Evolutionary conservation across 257 asterid species (phyloP).

Genomic region (Solanum pennellii): DNA sequence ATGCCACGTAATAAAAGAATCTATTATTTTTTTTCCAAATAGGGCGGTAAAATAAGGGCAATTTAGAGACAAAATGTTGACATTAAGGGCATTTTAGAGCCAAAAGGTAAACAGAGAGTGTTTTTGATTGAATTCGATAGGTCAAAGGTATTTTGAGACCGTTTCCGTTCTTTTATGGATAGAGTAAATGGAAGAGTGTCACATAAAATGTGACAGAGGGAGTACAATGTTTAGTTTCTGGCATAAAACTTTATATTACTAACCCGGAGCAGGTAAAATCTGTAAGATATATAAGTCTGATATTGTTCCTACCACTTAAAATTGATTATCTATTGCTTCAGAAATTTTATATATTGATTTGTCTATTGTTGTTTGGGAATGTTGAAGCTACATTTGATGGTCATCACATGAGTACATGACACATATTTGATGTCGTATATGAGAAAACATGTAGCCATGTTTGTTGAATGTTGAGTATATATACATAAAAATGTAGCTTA

Average conservation of each 20-base stretch:
- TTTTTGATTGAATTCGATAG: neutral
- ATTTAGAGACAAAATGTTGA: neutral
- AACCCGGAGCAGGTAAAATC: neutral
- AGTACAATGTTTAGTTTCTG: neutral
- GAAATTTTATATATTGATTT: neutral
- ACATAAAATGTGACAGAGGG: neutral
- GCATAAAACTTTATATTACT: neutral
- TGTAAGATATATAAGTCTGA: neutral
- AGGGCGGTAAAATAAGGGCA: neutral
- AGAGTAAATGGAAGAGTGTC: neutral
- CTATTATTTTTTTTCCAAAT: neutral
- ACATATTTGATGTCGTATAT: neutral
- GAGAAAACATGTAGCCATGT: neutral
- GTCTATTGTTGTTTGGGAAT: neutral
- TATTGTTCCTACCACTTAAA: neutral
- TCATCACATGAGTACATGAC: neutral
- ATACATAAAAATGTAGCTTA: neutral
- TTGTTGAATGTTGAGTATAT: neutral
- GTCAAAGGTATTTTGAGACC: neutral
- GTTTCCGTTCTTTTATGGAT: neutral
- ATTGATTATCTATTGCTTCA: neutral
- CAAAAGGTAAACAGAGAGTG: neutral
- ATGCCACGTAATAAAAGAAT: neutral
- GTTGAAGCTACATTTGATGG: neutral
- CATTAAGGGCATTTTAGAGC: neutral